Evolutionary conservation across 192 early-diverging fungal species (phyloP).

Genomic region (Rhizoclosmatium sp.): DNA sequence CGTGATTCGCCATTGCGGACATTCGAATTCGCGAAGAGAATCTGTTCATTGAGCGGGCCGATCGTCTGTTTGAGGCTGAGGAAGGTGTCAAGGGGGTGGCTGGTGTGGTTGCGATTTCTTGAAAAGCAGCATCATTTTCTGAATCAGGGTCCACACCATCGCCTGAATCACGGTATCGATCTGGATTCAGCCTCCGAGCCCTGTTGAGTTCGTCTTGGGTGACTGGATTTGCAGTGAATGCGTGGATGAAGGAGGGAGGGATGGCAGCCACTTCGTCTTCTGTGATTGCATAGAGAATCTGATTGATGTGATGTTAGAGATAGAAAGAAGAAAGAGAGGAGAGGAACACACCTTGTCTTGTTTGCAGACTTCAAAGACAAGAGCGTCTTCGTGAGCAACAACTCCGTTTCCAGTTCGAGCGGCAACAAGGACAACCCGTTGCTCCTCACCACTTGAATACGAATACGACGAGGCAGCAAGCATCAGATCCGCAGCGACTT

Average conservation of each 20-base stretch:
- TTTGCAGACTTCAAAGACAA: constrained; percentile 44
- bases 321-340: neutral
- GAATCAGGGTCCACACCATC: neutral
- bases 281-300: constrained; percentile 37
- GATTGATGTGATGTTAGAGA: constrained; percentile 5
- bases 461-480: neutral
- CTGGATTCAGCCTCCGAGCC: neutral
- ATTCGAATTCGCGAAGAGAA: constrained; percentile 15
- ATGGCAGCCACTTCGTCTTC: constrained; percentile 31
- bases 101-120: neutral
- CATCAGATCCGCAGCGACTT: constrained; percentile 25
- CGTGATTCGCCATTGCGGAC: constrained; percentile 7
- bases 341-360: constrained; percentile 36
- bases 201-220: neutral
- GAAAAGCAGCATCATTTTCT: neutral
- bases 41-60: neutral
- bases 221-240: neutral
- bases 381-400: constrained; percentile 28
- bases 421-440: constrained; percentile 32
- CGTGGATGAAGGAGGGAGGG: constrained; percentile 29
- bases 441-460: neutral
- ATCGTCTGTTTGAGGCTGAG: neutral
- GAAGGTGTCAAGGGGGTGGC: neutral
- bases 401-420: constrained; percentile 41
- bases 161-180: neutral